Conservation (phyloP, 1,139 yeast genomes). For the Nadsonia starkeyi-henricii region DNA sequence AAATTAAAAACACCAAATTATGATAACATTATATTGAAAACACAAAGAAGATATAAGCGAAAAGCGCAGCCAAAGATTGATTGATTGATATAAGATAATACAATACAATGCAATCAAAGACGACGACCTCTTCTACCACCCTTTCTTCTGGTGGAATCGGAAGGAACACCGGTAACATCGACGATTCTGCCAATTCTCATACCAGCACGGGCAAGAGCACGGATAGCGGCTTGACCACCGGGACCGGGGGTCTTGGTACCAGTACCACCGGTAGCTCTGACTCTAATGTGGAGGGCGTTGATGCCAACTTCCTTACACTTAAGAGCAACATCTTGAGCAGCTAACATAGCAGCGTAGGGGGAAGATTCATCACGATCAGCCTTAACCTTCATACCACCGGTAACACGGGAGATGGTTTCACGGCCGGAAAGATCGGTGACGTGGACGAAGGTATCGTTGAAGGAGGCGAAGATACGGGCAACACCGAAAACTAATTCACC, state of each 20-base stretch:
- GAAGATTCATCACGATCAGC: conserved; percentile 99
- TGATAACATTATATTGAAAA: too few relatives aligned
- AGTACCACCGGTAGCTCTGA: conserved; percentile 99
- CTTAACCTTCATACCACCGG: conserved; percentile 99
- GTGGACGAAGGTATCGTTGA: conserved; percentile 99
- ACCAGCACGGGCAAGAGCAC: conserved; percentile 99
- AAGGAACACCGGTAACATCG: conserved; percentile 99
- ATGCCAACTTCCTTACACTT: conserved; percentile 99
- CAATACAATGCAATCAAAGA: conserved; percentile 43
- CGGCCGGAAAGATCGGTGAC: conserved; percentile 99
- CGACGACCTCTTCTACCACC: conserved; percentile 99
- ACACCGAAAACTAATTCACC: conserved; percentile 99
- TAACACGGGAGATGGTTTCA: conserved; percentile 99
- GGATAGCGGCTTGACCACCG: conserved; percentile 99
- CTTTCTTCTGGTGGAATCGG: conserved; percentile 99
- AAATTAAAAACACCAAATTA: too few relatives aligned
- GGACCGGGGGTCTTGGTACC: conserved; percentile 99
- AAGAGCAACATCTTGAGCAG: conserved; percentile 99
- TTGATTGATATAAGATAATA: too few relatives aligned
- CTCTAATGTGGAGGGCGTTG: conserved; percentile 98
- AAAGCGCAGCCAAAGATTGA: too few relatives aligned
- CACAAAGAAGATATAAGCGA: too few relatives aligned
- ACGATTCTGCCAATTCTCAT: conserved; percentile 99
- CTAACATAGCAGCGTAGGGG: conserved; percentile 99
- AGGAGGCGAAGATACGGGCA: conserved; percentile 98